Percentiles rank a stretch among this genome's conserved stretches.
Conservation (phyloP, 1,284 basidiomycete species). For the Ganoderma boninense region DNA sequence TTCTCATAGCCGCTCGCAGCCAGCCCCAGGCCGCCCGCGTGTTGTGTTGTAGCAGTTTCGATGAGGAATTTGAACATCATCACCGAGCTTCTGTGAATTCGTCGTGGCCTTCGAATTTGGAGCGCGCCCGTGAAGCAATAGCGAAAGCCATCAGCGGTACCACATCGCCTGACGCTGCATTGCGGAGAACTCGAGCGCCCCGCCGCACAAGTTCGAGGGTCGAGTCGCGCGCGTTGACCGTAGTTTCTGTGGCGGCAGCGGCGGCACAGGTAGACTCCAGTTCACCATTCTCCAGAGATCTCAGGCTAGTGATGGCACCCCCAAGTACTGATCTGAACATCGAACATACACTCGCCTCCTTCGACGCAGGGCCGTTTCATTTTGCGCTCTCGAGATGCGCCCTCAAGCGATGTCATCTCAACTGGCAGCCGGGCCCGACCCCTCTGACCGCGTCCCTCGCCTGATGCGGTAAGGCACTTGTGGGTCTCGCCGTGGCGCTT, state of each 20-base stretch:
- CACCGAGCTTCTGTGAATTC: background rate
- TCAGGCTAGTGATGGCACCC: no score
- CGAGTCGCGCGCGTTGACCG: no score
- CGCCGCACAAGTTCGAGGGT: no score
- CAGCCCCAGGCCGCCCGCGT: background rate
- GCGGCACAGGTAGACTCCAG: no score
- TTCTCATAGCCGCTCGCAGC: background rate
- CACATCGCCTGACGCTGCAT: background rate
- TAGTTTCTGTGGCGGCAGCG: no score
- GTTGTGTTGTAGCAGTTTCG: background rate
- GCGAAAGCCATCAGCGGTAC: background rate
- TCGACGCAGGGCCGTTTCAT: background rate
- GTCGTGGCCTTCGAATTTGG: background rate
- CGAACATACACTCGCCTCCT: background rate
- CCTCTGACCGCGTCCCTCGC: background rate
- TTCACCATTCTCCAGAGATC: no score
- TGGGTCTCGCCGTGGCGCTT: background rate
- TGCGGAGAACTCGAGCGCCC: no score
- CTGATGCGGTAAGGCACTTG: background rate
- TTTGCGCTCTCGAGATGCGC: background rate
- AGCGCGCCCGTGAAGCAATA: background rate
- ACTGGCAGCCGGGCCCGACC: background rate
- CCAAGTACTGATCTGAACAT: background rate
- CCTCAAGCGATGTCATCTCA: background rate
- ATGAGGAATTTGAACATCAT: background rate